Conservation (phyloP, 2,329 filamentous ascomycete genomes). For the Paecilomyces sp. region DNA sequence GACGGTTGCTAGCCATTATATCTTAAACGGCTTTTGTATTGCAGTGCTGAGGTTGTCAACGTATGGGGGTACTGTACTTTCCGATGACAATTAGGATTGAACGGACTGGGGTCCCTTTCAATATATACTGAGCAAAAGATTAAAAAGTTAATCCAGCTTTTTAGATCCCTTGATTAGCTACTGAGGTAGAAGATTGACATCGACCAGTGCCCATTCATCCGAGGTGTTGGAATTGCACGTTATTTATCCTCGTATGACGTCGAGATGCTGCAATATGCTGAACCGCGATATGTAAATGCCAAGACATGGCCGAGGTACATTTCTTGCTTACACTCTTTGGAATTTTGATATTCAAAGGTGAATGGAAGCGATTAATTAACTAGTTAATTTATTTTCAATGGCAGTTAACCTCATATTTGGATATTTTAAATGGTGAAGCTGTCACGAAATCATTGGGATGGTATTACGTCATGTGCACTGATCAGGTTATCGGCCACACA, state of each 20-base stretch:
- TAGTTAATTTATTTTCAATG: no score
- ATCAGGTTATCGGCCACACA: no score
- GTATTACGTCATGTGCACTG: no score
- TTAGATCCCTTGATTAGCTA: neutral
- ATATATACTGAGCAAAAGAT: neutral
- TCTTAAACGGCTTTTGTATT: neutral
- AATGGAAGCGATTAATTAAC: no score
- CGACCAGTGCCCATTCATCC: neutral
- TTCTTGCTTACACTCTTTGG: no score
- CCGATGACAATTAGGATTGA: neutral
- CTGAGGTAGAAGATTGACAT: neutral
- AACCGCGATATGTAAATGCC: neutral
- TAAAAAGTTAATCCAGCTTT: neutral
- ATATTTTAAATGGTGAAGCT: no score
- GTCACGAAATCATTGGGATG: no score
- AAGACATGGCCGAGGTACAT: neutral
- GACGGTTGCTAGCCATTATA: slow-evolving; percentile 9
- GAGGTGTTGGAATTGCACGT: neutral
- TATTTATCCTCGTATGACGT: slow-evolving; percentile 20
- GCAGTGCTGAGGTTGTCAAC: neutral
- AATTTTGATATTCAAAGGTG: no score
- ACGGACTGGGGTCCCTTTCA: neutral
- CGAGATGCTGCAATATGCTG: slow-evolving; percentile 18
- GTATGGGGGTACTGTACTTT: neutral
- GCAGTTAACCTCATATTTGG: no score